Evolutionary conservation across 208 protist species (phyloP), one percentile per base, ranked within the genome.

Genomic region (Trypanosoma congolense): DNA sequence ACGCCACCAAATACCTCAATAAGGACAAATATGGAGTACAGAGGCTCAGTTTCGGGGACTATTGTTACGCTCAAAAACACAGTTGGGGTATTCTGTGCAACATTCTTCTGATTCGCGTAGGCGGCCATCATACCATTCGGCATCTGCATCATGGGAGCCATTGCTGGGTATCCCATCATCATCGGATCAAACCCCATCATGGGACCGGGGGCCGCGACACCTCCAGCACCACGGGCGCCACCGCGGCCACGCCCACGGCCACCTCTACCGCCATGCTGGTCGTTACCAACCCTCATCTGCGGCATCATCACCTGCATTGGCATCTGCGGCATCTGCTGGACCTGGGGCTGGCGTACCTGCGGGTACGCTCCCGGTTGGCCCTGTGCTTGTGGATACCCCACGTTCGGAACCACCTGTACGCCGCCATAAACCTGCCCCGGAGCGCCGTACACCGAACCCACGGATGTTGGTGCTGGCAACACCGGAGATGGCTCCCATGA

Each of bases 1-100:
- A 95, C 83, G 18, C 79, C 80, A 35, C 87, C 87, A 58, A 80
- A 95, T 6, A 77, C 76, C 70, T 95, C 87, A 56, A 95, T 59
- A 55, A 95, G 75, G 22, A 70, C 70, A 63, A 89, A 95, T 52
- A 95, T 77, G 33, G 65, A 56, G 66, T 92, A 79, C 70, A 95
- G 72, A 59, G 87, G 80, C 64, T 87, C 83, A 46, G 67, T 82
- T 35, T 70, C 58, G 4, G 83, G 83, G 14, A 95, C 75, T 48
- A 82, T 50, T 10, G 84, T 89, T 6, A 91, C 79, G 47, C 81
- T 90, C 2, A 95, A 50, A 51, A 77, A 94, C 24, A 91, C 77
- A 16, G 87, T 90, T 10, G 65, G 69, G 31, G 62, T 51, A 43
- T 80, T 70, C 33, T 58, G 62, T 38, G 33, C 9, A 16, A 52